These are phyloP conservation scores for Suillus americanus DNA, from an alignment of 768 basidiomycete genomes.

Conservation along the genomic window DNA sequence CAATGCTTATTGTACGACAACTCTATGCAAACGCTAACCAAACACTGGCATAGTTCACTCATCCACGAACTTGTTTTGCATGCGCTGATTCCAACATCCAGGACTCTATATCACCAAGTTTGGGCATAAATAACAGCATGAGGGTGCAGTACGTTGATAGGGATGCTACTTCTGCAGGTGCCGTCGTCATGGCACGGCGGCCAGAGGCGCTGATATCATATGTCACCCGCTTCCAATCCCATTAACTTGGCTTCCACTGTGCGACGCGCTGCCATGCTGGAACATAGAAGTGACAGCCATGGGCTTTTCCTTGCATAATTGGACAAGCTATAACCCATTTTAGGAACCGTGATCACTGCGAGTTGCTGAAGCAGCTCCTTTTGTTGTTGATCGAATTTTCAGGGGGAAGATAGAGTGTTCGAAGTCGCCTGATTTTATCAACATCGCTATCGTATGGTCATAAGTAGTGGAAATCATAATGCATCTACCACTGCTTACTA, in stretches of 20 bases:
- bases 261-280: not conserved
- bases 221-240: not conserved
- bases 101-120: not conserved
- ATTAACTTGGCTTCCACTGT: not conserved
- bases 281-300: not conserved
- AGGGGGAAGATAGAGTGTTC: not conserved
- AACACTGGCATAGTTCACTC: not conserved
- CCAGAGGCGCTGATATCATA: not conserved
- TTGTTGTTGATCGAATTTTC: not conserved
- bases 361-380: not conserved
- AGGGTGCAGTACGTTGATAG: not conserved
- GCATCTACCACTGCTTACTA: not conserved
- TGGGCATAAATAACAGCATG: not conserved
- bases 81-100: not conserved
- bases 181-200: not conserved
- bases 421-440: not conserved
- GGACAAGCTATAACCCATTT: not conserved
- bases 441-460: not conserved
- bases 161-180: not conserved
- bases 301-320: not conserved
- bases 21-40: not conserved
- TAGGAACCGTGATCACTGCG: not conserved
- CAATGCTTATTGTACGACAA: not conserved
- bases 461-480: not conserved
- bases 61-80: not conserved